Conservation (phyloP, 1,139 yeast species). For the Geotrichum histeridarum region DNA sequence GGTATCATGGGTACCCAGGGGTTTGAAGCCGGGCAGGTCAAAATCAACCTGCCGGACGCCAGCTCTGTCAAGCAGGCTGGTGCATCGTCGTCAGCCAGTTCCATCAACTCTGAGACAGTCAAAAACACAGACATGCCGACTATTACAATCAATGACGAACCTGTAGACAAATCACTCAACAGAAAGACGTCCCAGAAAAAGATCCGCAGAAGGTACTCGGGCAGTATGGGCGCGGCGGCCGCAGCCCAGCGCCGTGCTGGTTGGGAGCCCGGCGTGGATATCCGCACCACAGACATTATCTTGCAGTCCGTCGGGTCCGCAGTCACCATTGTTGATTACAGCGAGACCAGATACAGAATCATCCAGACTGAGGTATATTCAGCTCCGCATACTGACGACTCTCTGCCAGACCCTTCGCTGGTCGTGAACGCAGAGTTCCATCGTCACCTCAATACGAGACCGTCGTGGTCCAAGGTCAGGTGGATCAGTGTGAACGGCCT, state of each 20-base stretch:
- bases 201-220: slow-evolving; percentile 23
- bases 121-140: too few relatives aligned
- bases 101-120: neutral
- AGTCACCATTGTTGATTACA: slow-evolving; percentile 48
- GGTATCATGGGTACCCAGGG: neutral
- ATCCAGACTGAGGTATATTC: slow-evolving; percentile 34
- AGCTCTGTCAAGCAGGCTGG: neutral
- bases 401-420: slow-evolving; percentile 10
- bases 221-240: slow-evolving; percentile 22
- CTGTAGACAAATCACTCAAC: neutral
- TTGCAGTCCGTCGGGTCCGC: slow-evolving; percentile 47
- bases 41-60: neutral
- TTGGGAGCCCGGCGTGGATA: slow-evolving; percentile 55
- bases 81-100: neutral
- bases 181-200: slow-evolving; percentile 3
- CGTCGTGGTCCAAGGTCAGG: slow-evolving; percentile 47
- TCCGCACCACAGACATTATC: slow-evolving; percentile 46
- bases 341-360: slow-evolving; percentile 40
- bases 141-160: neutral
- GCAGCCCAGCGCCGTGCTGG: slow-evolving; percentile 37
- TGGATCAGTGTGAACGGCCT: slow-evolving; percentile 56
- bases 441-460: slow-evolving; percentile 34
- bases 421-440: slow-evolving; percentile 24
- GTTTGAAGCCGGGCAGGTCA: neutral
- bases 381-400: slow-evolving; percentile 13